Percentiles rank a stretch among this genome's conserved stretches.
phyloP scores from a whole-genome alignment of 495 filamentous ascomycete genomes.

The Talaromyces proteolyticus region DNA sequence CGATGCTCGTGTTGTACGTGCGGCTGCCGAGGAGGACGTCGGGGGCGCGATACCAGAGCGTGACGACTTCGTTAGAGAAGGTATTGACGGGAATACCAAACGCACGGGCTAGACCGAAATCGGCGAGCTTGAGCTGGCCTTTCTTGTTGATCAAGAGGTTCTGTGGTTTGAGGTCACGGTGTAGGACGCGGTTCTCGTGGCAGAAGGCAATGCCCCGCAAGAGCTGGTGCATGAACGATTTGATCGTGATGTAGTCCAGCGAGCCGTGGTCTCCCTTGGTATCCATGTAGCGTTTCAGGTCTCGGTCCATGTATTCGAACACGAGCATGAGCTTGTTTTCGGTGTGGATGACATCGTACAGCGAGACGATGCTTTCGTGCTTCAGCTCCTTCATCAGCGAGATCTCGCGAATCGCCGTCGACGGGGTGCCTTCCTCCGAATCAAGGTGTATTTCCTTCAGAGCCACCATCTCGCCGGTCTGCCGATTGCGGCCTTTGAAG shows the following conservation, averaged over 20 bases:
- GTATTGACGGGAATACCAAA: constrained; percentile 98
- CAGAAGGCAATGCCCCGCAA: constrained; percentile 93
- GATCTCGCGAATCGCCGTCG: constrained; percentile 98
- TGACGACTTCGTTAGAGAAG: constrained; percentile 97
- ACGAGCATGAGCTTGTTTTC: constrained; percentile 99
- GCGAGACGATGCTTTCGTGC: constrained; percentile 94
- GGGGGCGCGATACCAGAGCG: constrained; percentile 92
- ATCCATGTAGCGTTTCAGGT: constrained; percentile 99
- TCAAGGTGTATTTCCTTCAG: constrained; percentile 99
- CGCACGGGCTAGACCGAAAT: constrained; percentile 87
- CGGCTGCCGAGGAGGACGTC: constrained; percentile 86
- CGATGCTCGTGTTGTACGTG: constrained; percentile 96
- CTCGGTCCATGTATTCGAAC: constrained; percentile 96
- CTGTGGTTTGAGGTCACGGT: constrained; percentile 94
- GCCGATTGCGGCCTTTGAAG: constrained; percentile 96
- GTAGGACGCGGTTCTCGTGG: constrained; percentile 90
- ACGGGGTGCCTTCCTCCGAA: constrained; percentile 95
- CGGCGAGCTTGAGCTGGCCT: constrained; percentile 85
- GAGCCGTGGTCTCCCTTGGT: constrained; percentile 75
- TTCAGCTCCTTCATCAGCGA: constrained; percentile 99
- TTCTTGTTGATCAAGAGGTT: constrained; percentile 93
- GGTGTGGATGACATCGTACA: constrained; percentile 98
- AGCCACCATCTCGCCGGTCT: constrained; percentile 92
- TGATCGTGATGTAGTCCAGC: constrained; percentile 79
- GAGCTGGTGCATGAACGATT: constrained; percentile 96